These are phyloP conservation scores for Moniliophthora roreri DNA, from an alignment of 1,284 basidiomycete species.

Conservation along the genomic window DNA sequence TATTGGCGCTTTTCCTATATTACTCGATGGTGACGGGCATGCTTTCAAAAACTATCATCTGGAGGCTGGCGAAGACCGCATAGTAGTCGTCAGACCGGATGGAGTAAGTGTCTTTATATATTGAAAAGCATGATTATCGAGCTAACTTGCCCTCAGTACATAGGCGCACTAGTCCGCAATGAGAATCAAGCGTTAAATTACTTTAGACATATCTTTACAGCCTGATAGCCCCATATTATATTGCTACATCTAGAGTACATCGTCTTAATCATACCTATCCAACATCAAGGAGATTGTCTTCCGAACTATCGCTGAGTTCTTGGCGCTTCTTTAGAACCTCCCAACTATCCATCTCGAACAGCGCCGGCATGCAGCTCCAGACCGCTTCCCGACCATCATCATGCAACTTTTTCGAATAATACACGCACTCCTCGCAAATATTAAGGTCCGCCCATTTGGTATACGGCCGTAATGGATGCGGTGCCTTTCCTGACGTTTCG, in stretches of 20 bases:
- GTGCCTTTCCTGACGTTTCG: conserved; percentile 28
- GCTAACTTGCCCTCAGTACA: no score
- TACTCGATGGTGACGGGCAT: conserved; percentile 21
- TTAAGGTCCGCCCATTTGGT: conserved; percentile 36
- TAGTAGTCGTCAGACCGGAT: conserved; percentile 33
- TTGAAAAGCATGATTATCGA: no score
- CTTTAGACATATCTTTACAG: no score
- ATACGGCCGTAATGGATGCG: conserved; percentile 36
- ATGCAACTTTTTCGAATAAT: conserved; percentile 33
- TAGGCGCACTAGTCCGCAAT: no score
- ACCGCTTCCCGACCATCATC: conserved; percentile 37
- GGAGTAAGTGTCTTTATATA: conserved; percentile 11
- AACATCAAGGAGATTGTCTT: no score
- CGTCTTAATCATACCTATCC: no score
- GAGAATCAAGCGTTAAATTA: no score
- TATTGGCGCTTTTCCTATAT: not conserved
- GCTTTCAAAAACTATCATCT: conserved; percentile 22
- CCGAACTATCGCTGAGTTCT: no score
- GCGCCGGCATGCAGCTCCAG: conserved; percentile 38
- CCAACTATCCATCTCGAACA: conserved; percentile 28
- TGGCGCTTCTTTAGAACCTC: not conserved
- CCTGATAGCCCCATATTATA: no score
- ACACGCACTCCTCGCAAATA: conserved; percentile 36
- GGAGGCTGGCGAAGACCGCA: not conserved
- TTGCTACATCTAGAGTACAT: no score